Evolutionary conservation across 768 basidiomycete genomes (phyloP), one percentile per base, ranked within the genome.

Genomic region (Podaxis pistillaris): DNA sequence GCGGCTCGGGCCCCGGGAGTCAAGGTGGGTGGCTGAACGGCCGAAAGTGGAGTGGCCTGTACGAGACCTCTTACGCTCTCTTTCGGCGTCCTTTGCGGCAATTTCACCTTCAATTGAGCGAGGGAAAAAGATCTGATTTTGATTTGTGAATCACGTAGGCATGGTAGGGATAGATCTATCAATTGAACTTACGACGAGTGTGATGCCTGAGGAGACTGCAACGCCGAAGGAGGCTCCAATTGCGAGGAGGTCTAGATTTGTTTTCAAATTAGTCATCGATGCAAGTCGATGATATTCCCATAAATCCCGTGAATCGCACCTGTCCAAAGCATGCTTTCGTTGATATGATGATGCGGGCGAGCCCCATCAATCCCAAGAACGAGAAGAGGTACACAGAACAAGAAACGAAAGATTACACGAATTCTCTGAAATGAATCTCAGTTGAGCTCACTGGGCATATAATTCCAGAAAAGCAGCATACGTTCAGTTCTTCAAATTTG

Each of bases 401-500:
- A 56, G 72, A 90, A 86, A 6, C 93, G 87, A 75, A 91, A 91
- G 19, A 86, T 68, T 55, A 92, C 74, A 1, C 91, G 90, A 44
- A 91, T 83, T 47, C 76, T 83, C 92, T 93, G 65, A 1, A 3
- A 17, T 24, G 2, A 30, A 12, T 17, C 60, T 59, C 64, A 41
- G 28, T 38, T 36, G 63, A 51, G 36, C 49, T 24, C 28, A 53
- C 60, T 30, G 41, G 26, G 12, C 15, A 26, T 37, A 2, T 19
- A 8, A 22, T 3, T 30, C 17, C 4, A 36, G 62, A 9, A 50
- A 30, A 12, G 15, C 13, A 22, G 74, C 90, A 38, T 65, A 93
- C 92, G 66, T 94, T 94, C 44, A 93, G 74, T 68, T 94, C 90
- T 44, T 90, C 88, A 69, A 91, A 94, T 65, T 88, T 93, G 38